Evolutionary conservation across 768 basidiomycete genomes (phyloP), one percentile per base, ranked within the genome.

Genomic region (Trametes coccinea): DNA sequence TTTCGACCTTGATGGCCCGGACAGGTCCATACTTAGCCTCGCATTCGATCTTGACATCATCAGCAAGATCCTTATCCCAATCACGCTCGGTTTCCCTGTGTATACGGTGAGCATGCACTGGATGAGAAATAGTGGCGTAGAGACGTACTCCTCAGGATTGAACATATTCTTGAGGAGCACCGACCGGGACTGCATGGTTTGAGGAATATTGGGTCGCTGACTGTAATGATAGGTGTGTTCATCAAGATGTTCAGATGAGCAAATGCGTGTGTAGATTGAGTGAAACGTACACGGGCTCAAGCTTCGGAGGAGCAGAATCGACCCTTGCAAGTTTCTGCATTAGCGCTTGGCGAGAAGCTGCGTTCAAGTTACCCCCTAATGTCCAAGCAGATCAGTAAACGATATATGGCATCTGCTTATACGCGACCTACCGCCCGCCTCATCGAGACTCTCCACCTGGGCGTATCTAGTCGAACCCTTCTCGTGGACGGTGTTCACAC

Each of bases 271-370:
- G 11, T 11, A 22, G 34, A 37, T 11, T 5, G 6, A 11, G 4
- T 44, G 57, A 34, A 37, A 73, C 86, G 65, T 76, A 93, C 91
- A 84, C 73, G 29, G 86, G 83, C 69, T 85, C 80, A 66, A 84
- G 81, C 70, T 78, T 80, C 58, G 78, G 72, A 52, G 83, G 76
- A 52, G 86, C 75, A 47, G 84, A 80, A 70, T 93, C 91, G 77
- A 87, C 92, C 81, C 97, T 93, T 75, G 97, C 95, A 84, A 99
- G 92, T 87, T 98, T 99, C 80, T 95, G 93, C 97, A 99, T 99
- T 81, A 99, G 93, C 76, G 94, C 93, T 82, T 97, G 95, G 79
- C 97, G 92, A 73, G 94, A 93, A 72, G 92, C 92, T 82, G 92
- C 92, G 81, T 97, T 97, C 82, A 97, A 86, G 84, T 93, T 93